A percentile compares a stretch with the other conserved stretches of the same genome.
Conservation (phyloP, 2,329 filamentous ascomycete genomes). For the Pyricularia grisea region DNA sequence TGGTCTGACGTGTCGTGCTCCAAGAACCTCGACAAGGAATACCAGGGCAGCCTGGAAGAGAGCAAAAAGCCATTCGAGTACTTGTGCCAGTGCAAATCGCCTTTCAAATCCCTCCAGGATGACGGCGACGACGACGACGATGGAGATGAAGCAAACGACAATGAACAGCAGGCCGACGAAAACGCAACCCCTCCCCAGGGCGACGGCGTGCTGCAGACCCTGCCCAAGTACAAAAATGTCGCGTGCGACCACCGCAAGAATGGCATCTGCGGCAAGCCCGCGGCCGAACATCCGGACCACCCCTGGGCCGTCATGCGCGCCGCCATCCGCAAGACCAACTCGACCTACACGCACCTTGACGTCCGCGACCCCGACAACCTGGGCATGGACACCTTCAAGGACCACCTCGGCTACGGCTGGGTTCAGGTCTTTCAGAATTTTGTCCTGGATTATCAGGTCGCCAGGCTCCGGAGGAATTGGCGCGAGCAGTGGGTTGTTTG, state of each 20-base stretch:
- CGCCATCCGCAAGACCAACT: constrained; percentile 20
- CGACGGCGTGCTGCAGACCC: constrained; percentile 5
- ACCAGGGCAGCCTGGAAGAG: constrained; percentile 16
- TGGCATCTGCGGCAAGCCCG: constrained; percentile 22
- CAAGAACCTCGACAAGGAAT: constrained; percentile 21
- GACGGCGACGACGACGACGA: constrained; percentile 11
- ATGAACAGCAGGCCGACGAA: constrained; percentile 5
- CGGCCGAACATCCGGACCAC: constrained; percentile 20
- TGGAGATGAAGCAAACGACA: too few relatives aligned
- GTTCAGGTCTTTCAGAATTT: constrained; percentile 33
- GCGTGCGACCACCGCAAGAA: constrained; percentile 16
- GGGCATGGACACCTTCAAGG: constrained; percentile 31
- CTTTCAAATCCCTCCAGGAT: constrained; percentile 8
- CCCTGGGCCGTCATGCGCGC: constrained; percentile 21
- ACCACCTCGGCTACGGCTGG: constrained; percentile 27
- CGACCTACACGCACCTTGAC: constrained; percentile 10
- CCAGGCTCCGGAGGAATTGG: constrained; percentile 17
- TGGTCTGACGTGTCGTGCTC: constrained; percentile 17
- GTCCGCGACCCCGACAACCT: constrained; percentile 27
- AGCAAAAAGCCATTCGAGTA: constrained; percentile 17
- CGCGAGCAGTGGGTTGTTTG: constrained; percentile 29
- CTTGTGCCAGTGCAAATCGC: constrained; percentile 17
- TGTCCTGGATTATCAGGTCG: constrained; percentile 25
- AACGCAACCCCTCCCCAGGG: constrained; percentile 9
- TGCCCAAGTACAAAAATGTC: constrained; percentile 10